Evolutionary conservation across 495 filamentous ascomycete species (phyloP), one percentile per base, ranked within the genome.

Genomic region (Penicillium maclennaniae): DNA sequence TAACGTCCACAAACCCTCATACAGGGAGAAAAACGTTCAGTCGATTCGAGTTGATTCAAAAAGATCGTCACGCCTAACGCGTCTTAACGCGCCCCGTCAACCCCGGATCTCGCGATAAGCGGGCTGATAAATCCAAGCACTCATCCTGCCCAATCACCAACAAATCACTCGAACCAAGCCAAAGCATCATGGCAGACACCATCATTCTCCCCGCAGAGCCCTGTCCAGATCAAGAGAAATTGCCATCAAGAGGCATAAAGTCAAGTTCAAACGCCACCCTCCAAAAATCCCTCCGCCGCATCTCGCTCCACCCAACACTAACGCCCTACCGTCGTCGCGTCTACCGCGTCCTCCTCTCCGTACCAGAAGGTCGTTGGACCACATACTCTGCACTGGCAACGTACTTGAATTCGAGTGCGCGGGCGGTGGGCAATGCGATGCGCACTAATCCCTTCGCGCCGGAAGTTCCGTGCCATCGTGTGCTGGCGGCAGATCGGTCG

Each of bases 401-500:
- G 21, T 77, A 85, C 20, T 76, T 93, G 1, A 62, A 70, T 14
- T 87, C 86, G 4, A 89, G 86, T 9, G 85, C 90, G 23, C 78
- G 90, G 1, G 90, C 90, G 2, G 85, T 95, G 3, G 90, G 90
- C 10, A 88, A 85, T 52, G 89, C 89, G 0, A 80, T 89, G 62
- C 78, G 88, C 19, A 77, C 73, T 15, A 89, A 88, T 55, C 86
- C 85, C 0, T 88, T 82, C 56, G 86, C 86, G 36, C 86, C 86
- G 0, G 71, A 75, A 31, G 85, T 88, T 15, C 74, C 74, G 7
- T 77, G 74, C 45, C 74, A 77, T 55, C 67, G 74, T 14, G 74
- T 77, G 1, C 49, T 77, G 46, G 68, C 62, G 12, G 61, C 59
- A n/a, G 53, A 63, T 42, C 45, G 63, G 21, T 52, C 56, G 36